A percentile compares a stretch with the other conserved stretches of the same genome.
phyloP scores from a whole-genome alignment of 2,329 filamentous ascomycete species.

The Pseudocercospora fuligena region DNA sequence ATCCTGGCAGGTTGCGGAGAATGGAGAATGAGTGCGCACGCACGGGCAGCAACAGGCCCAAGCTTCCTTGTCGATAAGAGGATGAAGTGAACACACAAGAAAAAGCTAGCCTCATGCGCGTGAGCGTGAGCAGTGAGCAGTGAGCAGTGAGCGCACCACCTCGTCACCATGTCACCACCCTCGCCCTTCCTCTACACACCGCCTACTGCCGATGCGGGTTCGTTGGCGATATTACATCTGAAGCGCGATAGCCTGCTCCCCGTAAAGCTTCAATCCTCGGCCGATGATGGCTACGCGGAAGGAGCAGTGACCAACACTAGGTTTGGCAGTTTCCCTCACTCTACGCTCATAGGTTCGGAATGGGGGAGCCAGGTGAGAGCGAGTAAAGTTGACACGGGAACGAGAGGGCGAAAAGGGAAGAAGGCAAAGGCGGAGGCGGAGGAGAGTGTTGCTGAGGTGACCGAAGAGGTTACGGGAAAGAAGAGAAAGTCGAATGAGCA shows the following conservation, averaged over 20 bases:
- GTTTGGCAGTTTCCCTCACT: constrained; percentile 75
- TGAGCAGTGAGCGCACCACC: constrained; percentile 1
- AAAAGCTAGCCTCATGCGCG: background rate
- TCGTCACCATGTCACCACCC: constrained; percentile 22
- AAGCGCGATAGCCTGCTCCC: constrained; percentile 85
- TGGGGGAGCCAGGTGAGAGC: constrained; percentile 94
- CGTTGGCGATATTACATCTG: constrained; percentile 82
- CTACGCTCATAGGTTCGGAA: constrained; percentile 66
- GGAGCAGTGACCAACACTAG: constrained; percentile 76
- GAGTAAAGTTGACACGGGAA: constrained; percentile 87
- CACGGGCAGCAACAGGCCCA: background rate
- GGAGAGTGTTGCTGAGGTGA: constrained; percentile 25
- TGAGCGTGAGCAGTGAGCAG: too few species aligned
- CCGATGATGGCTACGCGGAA: constrained; percentile 49
- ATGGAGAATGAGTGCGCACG: too few species aligned
- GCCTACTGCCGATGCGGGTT: constrained; percentile 63
- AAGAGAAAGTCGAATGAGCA: constrained; percentile 53
- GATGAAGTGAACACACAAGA: background rate
- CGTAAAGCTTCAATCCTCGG: constrained; percentile 57
- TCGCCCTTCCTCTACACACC: constrained; percentile 84
- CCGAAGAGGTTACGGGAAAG: constrained; percentile 16
- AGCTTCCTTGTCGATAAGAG: background rate
- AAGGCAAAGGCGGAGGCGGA: constrained; percentile 62
- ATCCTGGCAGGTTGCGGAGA: too few species aligned
- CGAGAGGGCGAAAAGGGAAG: constrained; percentile 70